Conservation (phyloP, 2,329 filamentous ascomycete genomes). For the Sordariomycetes sp. region DNA sequence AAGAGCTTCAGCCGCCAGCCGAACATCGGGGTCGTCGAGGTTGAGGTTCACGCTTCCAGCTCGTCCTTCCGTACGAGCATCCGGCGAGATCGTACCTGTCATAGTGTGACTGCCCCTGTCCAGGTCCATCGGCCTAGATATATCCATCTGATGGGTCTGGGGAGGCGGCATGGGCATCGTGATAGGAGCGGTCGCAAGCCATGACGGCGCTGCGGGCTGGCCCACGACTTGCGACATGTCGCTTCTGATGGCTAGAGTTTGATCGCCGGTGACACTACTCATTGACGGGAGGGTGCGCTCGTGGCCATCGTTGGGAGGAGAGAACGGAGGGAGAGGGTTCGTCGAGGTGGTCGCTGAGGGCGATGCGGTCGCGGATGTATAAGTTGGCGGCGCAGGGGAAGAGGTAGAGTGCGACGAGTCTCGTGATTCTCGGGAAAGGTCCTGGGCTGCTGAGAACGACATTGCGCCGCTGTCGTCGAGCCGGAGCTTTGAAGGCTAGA, state of each 20-base stretch:
- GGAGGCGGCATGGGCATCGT: constrained; percentile 9
- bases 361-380: not conserved
- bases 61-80: constrained; percentile 32
- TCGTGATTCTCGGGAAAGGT: not conserved
- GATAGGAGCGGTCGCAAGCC: constrained; percentile 3
- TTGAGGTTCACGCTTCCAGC: constrained; percentile 46
- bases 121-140: constrained; percentile 38
- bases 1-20: constrained; percentile 65
- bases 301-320: constrained; percentile 13
- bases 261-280: constrained; percentile 22
- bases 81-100: too few species aligned
- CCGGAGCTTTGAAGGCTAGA: not conserved
- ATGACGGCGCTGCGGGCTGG: constrained; percentile 11
- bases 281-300: constrained; percentile 23
- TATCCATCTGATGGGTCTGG: constrained; percentile 26
- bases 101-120: constrained; percentile 34
- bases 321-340: constrained; percentile 13
- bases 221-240: constrained; percentile 10
- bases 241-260: constrained; percentile 10
- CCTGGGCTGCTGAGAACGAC: not conserved
- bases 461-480: not conserved
- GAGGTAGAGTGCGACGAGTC: not conserved
- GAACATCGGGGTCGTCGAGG: constrained; percentile 58
- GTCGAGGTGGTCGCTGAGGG: constrained; percentile 5
- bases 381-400: not conserved